phyloP scores from a whole-genome alignment of 2,329 filamentous ascomycete genomes.

The Uncinocarpus reesii region DNA sequence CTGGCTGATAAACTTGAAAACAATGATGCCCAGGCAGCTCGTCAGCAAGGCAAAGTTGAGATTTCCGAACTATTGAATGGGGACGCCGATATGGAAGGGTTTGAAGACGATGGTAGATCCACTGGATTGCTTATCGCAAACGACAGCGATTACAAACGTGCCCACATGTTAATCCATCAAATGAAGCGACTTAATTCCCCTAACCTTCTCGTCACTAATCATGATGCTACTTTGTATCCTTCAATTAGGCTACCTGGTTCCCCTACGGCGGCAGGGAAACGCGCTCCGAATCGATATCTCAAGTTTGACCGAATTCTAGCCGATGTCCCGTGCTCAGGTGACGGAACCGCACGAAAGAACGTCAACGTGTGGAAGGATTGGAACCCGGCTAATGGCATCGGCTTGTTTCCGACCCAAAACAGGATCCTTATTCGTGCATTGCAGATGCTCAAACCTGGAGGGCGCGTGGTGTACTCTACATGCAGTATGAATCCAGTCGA shows the following conservation, averaged over 20 bases:
- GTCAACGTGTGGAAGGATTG: constrained; percentile 90
- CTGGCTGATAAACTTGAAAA: constrained; percentile 55
- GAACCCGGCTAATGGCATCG: constrained; percentile 76
- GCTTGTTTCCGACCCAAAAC: constrained; percentile 75
- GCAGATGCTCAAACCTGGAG: constrained; percentile 91
- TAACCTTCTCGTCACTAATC: constrained; percentile 93
- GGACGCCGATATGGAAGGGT: constrained; percentile 45
- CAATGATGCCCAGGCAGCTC: constrained; percentile 40
- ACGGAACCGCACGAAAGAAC: constrained; percentile 91
- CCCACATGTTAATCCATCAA: constrained; percentile 95
- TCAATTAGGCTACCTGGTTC: constrained; percentile 70
- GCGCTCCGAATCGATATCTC: constrained; percentile 58
- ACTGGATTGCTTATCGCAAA: constrained; percentile 92
- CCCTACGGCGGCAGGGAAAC: constrained; percentile 43
- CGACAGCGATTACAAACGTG: constrained; percentile 91
- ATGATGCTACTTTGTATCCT: constrained; percentile 92
- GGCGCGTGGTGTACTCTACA: constrained; percentile 91
- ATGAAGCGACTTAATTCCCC: constrained; percentile 94
- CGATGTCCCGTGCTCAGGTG: constrained; percentile 93
- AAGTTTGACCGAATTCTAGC: constrained; percentile 96
- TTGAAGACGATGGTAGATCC: constrained; percentile 68
- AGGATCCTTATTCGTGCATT: constrained; percentile 84
- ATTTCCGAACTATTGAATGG: constrained; percentile 22
- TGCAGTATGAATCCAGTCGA: constrained; percentile 98
- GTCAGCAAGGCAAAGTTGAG: constrained; percentile 21